Base-by-base conservation (phyloP, 2,329 filamentous ascomycete genomes). In the Parasarocladium wereldwijsianum region DNA sequence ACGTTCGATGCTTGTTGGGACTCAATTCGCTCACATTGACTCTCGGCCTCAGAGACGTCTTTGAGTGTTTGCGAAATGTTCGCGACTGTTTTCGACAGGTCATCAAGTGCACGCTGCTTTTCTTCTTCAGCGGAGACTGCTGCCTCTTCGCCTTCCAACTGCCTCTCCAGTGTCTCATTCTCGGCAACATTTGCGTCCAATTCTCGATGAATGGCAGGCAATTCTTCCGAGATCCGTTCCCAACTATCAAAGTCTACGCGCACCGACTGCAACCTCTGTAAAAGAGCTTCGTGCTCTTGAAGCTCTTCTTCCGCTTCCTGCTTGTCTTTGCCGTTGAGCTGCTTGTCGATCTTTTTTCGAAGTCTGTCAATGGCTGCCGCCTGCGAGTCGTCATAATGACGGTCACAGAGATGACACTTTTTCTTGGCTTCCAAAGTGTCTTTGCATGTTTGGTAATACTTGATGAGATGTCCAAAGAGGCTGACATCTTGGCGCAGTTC, bases 351-450 rank as follows among this genome's bases (percentile, higher is more conserved):
- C 43, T 74, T 78, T 23, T 69, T 63, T 29, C 74, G 57, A 36
- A 93, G 64, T 31, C 60, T 69, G n/a, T 64, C 73, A 38, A 67
- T 41, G 31, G 50, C 74, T 43, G 67, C 70, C 18, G 54, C 64
- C 40, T 60, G 58, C 43, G 63, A 57, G 44, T 71, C 70, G 51
- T 60, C 57, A 47, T 93, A 85, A 4, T 62, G 52, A 31, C 84
- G 70, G 24, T 70, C 65, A 46, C 87, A 96, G 14, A 90, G 70
- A 19, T 72, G 66, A 49, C 87, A 96, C 25, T 67, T 68, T 40
- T 83, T 79, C 32, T 79, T 69, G 19, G 71, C 61, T 32, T 78
- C 64, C 8, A 81, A 66, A 14, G 64, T 65, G 20, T 70, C 64
- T 29, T 83, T 58, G 44, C 78, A 84, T 30, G 71, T 69, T 25